Evolutionary conservation across 441 rosid species (phyloP).

Genomic region (Gossypium davidsonii): DNA sequence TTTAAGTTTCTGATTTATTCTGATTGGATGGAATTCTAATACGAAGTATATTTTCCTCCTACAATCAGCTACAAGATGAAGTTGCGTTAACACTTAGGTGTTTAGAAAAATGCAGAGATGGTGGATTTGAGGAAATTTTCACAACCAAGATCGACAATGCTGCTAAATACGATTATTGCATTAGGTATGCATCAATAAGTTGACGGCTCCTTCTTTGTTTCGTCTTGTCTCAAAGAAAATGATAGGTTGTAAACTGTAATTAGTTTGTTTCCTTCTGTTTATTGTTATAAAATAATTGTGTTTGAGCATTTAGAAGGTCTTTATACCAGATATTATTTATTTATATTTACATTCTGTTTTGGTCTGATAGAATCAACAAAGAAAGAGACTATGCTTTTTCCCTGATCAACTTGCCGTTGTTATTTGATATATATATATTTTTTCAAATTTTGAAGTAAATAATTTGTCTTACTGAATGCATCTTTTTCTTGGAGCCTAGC

Average conservation of each 20-base stretch:
- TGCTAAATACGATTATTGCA: constrained; percentile 67
- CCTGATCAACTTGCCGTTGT: not conserved
- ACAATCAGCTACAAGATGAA: constrained; percentile 68
- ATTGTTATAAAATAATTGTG: not conserved
- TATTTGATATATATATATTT: not conserved
- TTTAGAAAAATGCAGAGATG: constrained; percentile 58
- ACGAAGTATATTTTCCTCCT: constrained; percentile 12
- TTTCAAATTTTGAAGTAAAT: not conserved
- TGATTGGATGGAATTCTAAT: not conserved
- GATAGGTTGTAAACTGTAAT: not conserved
- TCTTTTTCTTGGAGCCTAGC: not conserved
- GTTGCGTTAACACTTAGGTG: constrained; percentile 62
- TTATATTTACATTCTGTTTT: not conserved
- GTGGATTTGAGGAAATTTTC: constrained; percentile 59
- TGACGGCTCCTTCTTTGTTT: not conserved
- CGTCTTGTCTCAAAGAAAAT: not conserved
- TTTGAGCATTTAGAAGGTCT: not conserved
- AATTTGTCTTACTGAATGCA: not conserved
- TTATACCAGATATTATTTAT: not conserved
- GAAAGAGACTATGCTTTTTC: not conserved
- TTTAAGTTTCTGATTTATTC: constrained; percentile 4
- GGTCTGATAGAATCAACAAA: not conserved
- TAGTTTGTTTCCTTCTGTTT: constrained; percentile 5
- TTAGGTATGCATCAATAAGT: constrained; percentile 41
- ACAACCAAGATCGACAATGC: constrained; percentile 71